A percentile compares a stretch with the other conserved stretches of the same genome.
Evolutionary conservation across 2,329 filamentous ascomycete genomes (phyloP).

Genomic region (Cladophialophora carrionii): DNA sequence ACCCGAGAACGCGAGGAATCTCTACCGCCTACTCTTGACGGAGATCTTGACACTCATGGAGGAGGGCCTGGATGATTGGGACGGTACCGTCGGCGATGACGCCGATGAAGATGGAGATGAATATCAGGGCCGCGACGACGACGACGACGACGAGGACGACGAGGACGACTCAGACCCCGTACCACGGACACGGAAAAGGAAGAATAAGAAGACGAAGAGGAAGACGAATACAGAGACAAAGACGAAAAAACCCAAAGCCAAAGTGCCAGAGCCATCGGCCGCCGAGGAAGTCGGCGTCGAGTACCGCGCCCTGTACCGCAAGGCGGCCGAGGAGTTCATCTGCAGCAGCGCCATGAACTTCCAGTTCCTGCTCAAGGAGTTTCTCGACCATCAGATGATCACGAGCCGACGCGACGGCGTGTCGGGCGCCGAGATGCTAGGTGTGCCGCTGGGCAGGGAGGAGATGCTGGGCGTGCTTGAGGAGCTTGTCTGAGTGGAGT

Average conservation of each 20-base stretch:
- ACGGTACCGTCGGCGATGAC: not conserved
- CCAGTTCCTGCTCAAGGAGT: conserved; percentile 90
- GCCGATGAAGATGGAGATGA: conserved; percentile 35
- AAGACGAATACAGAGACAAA: not conserved
- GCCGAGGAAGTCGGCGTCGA: conserved; percentile 69
- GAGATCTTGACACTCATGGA: conserved; percentile 76
- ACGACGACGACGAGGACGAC: conserved; percentile 41
- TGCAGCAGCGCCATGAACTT: conserved; percentile 97
- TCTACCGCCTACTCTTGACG: conserved; percentile 82
- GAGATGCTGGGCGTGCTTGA: conserved; percentile 76
- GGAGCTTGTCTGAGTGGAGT: conserved; percentile 50
- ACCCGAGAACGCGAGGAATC: conserved; percentile 84
- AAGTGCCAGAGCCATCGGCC: not conserved
- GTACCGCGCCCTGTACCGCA: conserved; percentile 89
- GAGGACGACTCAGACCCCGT: not conserved
- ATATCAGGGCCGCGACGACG: too few species aligned
- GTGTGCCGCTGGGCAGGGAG: conserved; percentile 81
- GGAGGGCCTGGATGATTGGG: conserved; percentile 46
- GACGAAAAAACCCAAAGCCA: not conserved
- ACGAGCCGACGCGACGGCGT: conserved; percentile 79
- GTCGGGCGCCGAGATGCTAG: conserved; percentile 80
- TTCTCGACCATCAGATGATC: conserved; percentile 98
- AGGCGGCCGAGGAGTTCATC: conserved; percentile 94
- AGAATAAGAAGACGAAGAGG: not conserved
- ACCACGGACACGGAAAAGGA: not conserved